A percentile compares a stretch with the other conserved stretches of the same genome.
phyloP scores from a whole-genome alignment of 805 yeast species.

The Wickerhamiella kazuoi region DNA sequence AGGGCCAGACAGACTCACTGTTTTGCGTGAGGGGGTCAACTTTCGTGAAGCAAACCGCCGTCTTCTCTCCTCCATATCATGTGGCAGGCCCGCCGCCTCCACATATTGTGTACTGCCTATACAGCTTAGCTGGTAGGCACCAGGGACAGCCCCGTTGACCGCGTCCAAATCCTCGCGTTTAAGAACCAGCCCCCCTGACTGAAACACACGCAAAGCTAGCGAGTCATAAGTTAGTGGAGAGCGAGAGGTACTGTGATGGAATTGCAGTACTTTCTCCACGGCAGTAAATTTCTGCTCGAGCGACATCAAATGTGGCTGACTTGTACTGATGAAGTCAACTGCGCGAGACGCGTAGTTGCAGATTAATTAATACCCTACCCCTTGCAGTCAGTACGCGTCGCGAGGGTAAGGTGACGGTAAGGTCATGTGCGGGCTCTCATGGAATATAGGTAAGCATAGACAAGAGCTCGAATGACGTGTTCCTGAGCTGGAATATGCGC shows the following conservation, averaged over 20 bases:
- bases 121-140: constrained; percentile 10
- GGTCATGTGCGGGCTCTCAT: no score
- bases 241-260: constrained; percentile 12
- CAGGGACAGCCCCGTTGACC: constrained; percentile 13
- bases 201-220: constrained; percentile 11
- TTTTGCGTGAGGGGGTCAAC: background rate
- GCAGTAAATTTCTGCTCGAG: constrained; percentile 9
- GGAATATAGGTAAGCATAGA: no score
- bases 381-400: no score
- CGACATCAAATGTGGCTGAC: no score
- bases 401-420: no score
- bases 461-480: no score
- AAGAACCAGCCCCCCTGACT: constrained; percentile 10
- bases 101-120: constrained; percentile 4
- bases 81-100: constrained; percentile 9
- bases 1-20: background rate
- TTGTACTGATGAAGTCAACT: no score
- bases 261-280: constrained; percentile 12
- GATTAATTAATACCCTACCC: no score
- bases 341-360: no score
- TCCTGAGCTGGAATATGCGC: no score
- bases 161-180: constrained; percentile 10
- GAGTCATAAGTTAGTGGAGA: constrained; percentile 12
- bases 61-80: constrained; percentile 1
- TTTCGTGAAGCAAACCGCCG: background rate